A percentile compares a stretch with the other conserved stretches of the same genome.
phyloP scores from a whole-genome alignment of 805 yeast species.

The Ogataea henricii region DNA sequence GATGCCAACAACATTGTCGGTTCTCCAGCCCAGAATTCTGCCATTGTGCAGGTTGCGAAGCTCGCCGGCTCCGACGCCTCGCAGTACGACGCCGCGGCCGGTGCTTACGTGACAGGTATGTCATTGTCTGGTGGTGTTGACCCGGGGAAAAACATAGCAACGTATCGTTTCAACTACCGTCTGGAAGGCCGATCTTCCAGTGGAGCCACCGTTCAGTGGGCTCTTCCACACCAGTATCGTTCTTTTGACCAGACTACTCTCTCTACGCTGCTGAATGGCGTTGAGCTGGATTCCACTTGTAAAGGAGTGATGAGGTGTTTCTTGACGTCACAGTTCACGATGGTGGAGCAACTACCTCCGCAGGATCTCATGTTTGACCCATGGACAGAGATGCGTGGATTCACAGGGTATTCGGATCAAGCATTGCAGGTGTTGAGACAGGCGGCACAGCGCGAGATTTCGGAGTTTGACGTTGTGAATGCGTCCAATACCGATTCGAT shows the following conservation, averaged over 20 bases:
- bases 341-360: slow-evolving; percentile 35
- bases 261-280: slow-evolving; percentile 24
- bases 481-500: slow-evolving; percentile 77
- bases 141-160: slow-evolving; percentile 34
- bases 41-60: slow-evolving; percentile 53
- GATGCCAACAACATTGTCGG: slow-evolving; percentile 38
- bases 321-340: slow-evolving; percentile 35
- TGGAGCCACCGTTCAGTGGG: slow-evolving; percentile 43
- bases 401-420: slow-evolving; percentile 36
- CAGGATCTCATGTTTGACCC: slow-evolving; percentile 50
- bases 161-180: slow-evolving; percentile 45
- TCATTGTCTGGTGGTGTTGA: slow-evolving; percentile 43
- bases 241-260: slow-evolving; percentile 33
- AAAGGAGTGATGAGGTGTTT: slow-evolving; percentile 55
- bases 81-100: slow-evolving; percentile 66
- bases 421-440: slow-evolving; percentile 42
- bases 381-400: slow-evolving; percentile 53
- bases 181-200: slow-evolving; percentile 25
- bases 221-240: slow-evolving; percentile 55
- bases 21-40: slow-evolving; percentile 36
- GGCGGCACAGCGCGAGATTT: slow-evolving; percentile 55
- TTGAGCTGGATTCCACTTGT: slow-evolving; percentile 51
- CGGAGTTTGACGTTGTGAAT: slow-evolving; percentile 52
- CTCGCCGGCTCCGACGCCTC: slow-evolving; percentile 40
- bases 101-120: slow-evolving; percentile 55